These are phyloP conservation scores for Picochlorum sp. DNA, from an alignment of 139 green algal species.

Conservation along the genomic window DNA sequence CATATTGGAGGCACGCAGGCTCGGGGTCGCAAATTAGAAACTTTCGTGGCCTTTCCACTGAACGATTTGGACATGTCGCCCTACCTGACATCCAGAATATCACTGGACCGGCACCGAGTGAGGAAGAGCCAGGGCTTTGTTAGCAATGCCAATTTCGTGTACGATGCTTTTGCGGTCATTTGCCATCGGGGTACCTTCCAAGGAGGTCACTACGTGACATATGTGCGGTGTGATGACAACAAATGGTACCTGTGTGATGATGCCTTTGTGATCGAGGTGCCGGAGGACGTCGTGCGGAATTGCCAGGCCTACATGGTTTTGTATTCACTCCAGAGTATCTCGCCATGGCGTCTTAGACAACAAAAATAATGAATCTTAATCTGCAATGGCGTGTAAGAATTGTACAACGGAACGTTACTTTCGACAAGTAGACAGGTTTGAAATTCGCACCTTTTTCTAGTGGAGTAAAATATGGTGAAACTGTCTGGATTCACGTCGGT, in stretches of 20 bases:
- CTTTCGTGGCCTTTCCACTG: constrained; percentile 61
- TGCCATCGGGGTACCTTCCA: constrained; percentile 58
- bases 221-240: constrained; percentile 37
- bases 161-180: constrained; percentile 79
- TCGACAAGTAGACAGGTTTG: neutral
- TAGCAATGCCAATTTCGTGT: constrained; percentile 20
- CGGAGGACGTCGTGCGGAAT: constrained; percentile 47
- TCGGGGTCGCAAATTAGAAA: constrained; percentile 60
- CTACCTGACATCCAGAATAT: constrained; percentile 42
- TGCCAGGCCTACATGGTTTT: constrained; percentile 87
- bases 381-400: neutral
- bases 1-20: constrained; percentile 27
- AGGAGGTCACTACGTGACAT: constrained; percentile 80
- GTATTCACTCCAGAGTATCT: constrained; percentile 37
- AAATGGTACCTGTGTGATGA: constrained; percentile 85
- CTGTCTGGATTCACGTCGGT: constrained; percentile 16
- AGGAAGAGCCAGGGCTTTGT: neutral
- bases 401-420: neutral
- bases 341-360: neutral
- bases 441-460: neutral
- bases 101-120: neutral
- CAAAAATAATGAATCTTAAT: neutral
- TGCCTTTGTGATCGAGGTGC: constrained; percentile 48
- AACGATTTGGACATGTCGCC: constrained; percentile 66
- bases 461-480: constrained; percentile 1